phyloP scores from a whole-genome alignment of 495 filamentous ascomycete genomes.

The Arthonia radiata region DNA sequence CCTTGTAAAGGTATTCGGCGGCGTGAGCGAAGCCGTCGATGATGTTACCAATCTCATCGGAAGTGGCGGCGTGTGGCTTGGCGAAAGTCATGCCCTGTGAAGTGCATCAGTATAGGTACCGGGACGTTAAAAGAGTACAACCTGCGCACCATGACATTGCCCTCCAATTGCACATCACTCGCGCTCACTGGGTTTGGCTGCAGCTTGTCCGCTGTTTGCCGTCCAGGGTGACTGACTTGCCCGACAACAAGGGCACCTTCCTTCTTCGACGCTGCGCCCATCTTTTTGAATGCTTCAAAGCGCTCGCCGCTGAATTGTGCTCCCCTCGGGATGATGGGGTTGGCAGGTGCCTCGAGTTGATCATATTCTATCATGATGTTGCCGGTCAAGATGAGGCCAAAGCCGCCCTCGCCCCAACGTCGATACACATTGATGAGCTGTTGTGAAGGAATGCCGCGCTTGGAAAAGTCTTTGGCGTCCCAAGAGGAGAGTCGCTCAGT shows the following conservation, averaged over 20 bases:
- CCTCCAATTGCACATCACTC: constrained; percentile 29
- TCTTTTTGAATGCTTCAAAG: constrained; percentile 30
- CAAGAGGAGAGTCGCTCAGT: constrained; percentile 34
- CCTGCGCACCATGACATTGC: too few species aligned
- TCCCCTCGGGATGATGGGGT: constrained; percentile 26
- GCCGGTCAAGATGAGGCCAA: constrained; percentile 33
- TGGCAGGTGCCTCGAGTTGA: constrained; percentile 31
- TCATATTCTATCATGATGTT: constrained; percentile 36
- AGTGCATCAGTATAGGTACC: not conserved
- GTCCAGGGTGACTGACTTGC: constrained; percentile 38
- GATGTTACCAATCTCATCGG: constrained; percentile 23
- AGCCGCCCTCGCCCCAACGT: constrained; percentile 31
- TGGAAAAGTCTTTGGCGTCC: constrained; percentile 20
- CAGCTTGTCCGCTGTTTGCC: constrained; percentile 23
- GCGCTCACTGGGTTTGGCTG: constrained; percentile 33
- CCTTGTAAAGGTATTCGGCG: constrained; percentile 29
- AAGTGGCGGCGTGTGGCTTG: constrained; percentile 22
- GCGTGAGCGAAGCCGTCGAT: constrained; percentile 28
- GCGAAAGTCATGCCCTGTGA: constrained; percentile 19
- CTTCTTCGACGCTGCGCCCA: constrained; percentile 23
- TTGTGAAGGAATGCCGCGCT: constrained; percentile 30
- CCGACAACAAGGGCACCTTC: constrained; percentile 29
- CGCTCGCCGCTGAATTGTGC: constrained; percentile 23
- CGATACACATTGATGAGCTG: constrained; percentile 32
- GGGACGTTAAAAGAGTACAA: too few species aligned